Percentiles rank a stretch among this genome's conserved stretches.
Conservation (phyloP, 148 eudicot species). For the Nepenthes gracilis region DNA sequence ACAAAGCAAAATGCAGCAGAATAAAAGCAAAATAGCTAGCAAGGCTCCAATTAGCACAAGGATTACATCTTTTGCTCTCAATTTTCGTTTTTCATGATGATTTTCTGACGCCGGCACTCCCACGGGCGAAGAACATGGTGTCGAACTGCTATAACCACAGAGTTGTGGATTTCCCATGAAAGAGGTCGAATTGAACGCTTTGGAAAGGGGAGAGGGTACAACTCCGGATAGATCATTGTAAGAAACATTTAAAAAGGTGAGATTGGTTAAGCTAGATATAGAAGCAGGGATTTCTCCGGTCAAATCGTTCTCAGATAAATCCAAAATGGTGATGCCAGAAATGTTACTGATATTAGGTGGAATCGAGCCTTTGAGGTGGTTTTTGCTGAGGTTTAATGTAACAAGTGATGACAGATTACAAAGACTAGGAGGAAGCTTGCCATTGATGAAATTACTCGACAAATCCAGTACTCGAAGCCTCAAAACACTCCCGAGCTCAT, state of each 20-base stretch:
- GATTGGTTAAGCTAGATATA: slow-evolving; percentile 31
- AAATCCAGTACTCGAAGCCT: slow-evolving; percentile 32
- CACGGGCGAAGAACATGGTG: slow-evolving; percentile 31
- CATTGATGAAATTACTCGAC: slow-evolving; percentile 34
- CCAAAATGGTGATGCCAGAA: slow-evolving; percentile 23
- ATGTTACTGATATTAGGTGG: slow-evolving; percentile 23
- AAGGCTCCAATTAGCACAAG: slow-evolving; percentile 54
- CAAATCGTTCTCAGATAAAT: slow-evolving; percentile 43
- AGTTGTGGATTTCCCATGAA: slow-evolving; percentile 47
- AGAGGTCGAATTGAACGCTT: slow-evolving; percentile 34
- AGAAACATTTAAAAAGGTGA: slow-evolving; percentile 48
- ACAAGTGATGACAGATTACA: slow-evolving; percentile 18
- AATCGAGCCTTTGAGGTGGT: slow-evolving; percentile 36
- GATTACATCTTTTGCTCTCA: slow-evolving; percentile 52
- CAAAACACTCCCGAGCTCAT: slow-evolving; percentile 17
- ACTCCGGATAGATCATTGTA: slow-evolving; percentile 46
- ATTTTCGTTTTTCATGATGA: slow-evolving; percentile 13
- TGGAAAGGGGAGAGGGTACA: slow-evolving; percentile 33
- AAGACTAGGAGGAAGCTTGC: slow-evolving; percentile 29
- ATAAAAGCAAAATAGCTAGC: slow-evolving; percentile 35
- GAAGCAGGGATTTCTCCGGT: slow-evolving; percentile 40
- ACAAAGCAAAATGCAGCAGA: slow-evolving; percentile 51
- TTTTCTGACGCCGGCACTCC: slow-evolving; percentile 4
- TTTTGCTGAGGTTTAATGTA: slow-evolving; percentile 25
- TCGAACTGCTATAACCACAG: slow-evolving; percentile 57